Base-by-base conservation (phyloP, 768 basidiomycete genomes). In the Lyophyllum semitale region DNA sequence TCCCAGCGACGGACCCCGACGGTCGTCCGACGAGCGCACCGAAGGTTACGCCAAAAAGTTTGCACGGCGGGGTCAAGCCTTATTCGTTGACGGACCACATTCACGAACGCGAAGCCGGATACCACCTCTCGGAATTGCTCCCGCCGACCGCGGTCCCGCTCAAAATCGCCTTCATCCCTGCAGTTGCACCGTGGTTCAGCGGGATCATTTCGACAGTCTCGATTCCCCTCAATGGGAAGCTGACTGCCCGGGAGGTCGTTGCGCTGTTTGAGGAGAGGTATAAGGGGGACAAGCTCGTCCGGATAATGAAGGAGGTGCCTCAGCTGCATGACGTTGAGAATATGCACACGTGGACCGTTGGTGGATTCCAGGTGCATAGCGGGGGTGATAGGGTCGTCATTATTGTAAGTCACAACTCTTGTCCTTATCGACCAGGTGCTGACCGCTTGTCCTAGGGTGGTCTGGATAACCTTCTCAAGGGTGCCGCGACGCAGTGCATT, bases 401-500 rank as follows among this genome's bases (percentile, higher is more conserved):
- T n/a, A 93, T 96, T 22, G 92, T 93, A 66, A 58, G 89, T 83
- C 48, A 5, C 12, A 53, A 18, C 35, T 26, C 38, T 38, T 40
- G 48, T 0, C 44, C 11, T 46, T 44, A 37, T 53, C 33, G 13
- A 32, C 48, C 35, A 53, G 29, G 18, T 29, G 29, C 42, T 52
- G 43, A 52, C 15, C 15, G 17, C 18, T 37, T 51, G 17, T 38
- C 3, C 29, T 58, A 93, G 92, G 96, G 93, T 46, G 95, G 95
- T 0, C 73, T 99, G 64, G 97, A 99, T 68, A 99, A 99, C 74
- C 74, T 99, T 53, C 78, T 99, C 58, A 99, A 99, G 71, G 97
- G 97, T 7, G 97, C 97, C 47, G 97, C 97, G 17, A 98, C 96
- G n/a, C 97, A 99, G 71, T 98, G 96, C 70, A 68, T 99, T 58